Percentiles rank a stretch among this genome's conserved stretches.
Evolutionary conservation across 805 yeast genomes (phyloP).

Genomic region (Kuraishia ogatae): DNA sequence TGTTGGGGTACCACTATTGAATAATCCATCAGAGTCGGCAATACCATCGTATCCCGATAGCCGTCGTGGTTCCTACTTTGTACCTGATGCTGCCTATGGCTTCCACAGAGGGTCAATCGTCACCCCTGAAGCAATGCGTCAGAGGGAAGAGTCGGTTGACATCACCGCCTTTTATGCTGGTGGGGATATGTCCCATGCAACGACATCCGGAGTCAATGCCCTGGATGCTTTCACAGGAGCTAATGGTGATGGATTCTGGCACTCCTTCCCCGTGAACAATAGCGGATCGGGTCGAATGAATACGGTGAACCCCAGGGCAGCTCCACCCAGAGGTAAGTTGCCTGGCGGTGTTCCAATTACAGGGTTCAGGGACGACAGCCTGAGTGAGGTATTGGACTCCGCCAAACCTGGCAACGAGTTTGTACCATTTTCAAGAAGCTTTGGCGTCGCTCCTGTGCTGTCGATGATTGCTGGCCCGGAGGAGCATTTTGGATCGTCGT

Average conservation of each 20-base stretch:
- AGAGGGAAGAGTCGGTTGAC: slow-evolving; percentile 7
- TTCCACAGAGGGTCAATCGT: slow-evolving; percentile 1
- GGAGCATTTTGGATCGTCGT: not conserved
- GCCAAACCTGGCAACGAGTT: not conserved
- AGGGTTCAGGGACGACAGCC: not conserved
- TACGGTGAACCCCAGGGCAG: not conserved
- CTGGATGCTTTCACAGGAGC: not conserved
- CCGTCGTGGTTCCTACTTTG: not conserved
- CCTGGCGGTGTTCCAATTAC: not conserved
- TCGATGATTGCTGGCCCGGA: slow-evolving; percentile 6
- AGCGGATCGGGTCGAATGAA: not conserved
- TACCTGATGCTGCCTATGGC: not conserved
- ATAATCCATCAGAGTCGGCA: not conserved
- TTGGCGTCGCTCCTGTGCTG: slow-evolving; percentile 19
- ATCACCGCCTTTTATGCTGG: slow-evolving; percentile 7
- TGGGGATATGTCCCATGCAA: not conserved
- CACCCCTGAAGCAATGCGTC: not conserved
- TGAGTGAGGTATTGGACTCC: not conserved
- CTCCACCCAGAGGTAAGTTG: not conserved
- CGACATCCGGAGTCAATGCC: not conserved
- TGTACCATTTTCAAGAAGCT: slow-evolving; percentile 7
- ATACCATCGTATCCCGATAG: not conserved
- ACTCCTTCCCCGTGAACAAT: not conserved
- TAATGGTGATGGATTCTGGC: not conserved
- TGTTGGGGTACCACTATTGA: slow-evolving; percentile 1